Conservation (phyloP, 805 yeast species). For the Kuraishia capsulata region DNA sequence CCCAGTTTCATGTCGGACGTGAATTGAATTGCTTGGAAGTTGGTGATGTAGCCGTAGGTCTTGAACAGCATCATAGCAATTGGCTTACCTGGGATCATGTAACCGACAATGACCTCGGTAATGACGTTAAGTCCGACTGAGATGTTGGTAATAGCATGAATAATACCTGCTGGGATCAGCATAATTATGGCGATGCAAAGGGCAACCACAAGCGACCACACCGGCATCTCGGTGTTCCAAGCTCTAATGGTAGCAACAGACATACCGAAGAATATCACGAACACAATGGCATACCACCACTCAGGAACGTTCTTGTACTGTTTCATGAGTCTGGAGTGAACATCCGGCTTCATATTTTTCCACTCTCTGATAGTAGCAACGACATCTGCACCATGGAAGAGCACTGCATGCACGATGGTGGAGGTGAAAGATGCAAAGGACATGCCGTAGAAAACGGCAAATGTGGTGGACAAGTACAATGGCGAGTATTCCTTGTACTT, state of each 20-base stretch:
- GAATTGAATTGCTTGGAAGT: slow-evolving; percentile 42
- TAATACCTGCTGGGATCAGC: slow-evolving; percentile 52
- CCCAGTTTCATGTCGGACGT: slow-evolving; percentile 51
- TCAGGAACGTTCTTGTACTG: slow-evolving; percentile 64
- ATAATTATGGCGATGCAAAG: slow-evolving; percentile 42
- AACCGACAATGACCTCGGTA: slow-evolving; percentile 57
- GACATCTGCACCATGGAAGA: neutral
- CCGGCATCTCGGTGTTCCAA: slow-evolving; percentile 46
- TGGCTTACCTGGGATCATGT: slow-evolving; percentile 52
- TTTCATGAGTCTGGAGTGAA: slow-evolving; percentile 42
- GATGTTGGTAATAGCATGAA: slow-evolving; percentile 55
- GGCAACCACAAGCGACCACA: slow-evolving; percentile 57
- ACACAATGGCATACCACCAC: slow-evolving; percentile 50
- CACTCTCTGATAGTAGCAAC: neutral
- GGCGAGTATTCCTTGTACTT: slow-evolving; percentile 1
- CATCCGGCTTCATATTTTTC: slow-evolving; percentile 1
- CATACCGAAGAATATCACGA: slow-evolving; percentile 34
- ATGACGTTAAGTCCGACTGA: slow-evolving; percentile 51
- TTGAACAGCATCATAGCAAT: slow-evolving; percentile 56
- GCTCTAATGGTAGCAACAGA: slow-evolving; percentile 28
- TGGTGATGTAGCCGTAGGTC: slow-evolving; percentile 46
- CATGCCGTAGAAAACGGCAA: neutral
- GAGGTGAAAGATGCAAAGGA: slow-evolving; percentile 1
- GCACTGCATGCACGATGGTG: neutral
- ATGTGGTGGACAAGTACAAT: neutral